Evolutionary conservation across 192 early-diverging fungal genomes (phyloP), one percentile per base, ranked within the genome.

Genomic region (Gamsiella multidivaricata): DNA sequence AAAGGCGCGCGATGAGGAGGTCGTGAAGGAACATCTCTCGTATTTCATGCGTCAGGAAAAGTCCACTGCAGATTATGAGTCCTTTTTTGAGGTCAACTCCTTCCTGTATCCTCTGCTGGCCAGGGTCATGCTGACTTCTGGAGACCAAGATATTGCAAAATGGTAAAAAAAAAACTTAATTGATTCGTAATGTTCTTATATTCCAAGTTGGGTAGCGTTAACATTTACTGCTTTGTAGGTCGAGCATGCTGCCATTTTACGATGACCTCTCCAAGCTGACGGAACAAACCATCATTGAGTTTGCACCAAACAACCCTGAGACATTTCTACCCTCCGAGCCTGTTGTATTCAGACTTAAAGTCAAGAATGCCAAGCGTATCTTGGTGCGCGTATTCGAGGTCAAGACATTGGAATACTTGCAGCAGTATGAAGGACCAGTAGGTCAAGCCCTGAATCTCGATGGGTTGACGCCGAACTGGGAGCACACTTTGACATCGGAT

Each of bases 391-490:
- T 84, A 1, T 86, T 79, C 61, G 74, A 69, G 10, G 69, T 86
- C 39, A 79, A 86, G 56, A 79, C 79, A 4, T 62, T 79, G 1
- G 80, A 81, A 41, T 86, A 86, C 42, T 79, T 80, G 5, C 65
- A 42, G 8, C 53, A 78, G 23, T 50, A 66, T 11, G 39, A 52
- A 3, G 68, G 46, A 32, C 43, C 54, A 26, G 39, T 46, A 10
- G 70, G 42, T 10, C 49, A 56, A 42, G 29, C 9, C 32, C 65
- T 67, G 58, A 76, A 69, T 34, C 50, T 86, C 29, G 83, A 84
- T 66, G 83, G 85, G 11, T 47, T 86, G 47, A 81, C 64, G n/a
- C 81, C 85, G 5, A 75, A 79, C 36, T 84, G 79, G 79, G 85
- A 86, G 15, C 54, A 66, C 23, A 36, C 69, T 32, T 22, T 81